Conservation (phyloP, 2,329 filamentous ascomycete genomes). For the Ascochyta pisi region DNA sequence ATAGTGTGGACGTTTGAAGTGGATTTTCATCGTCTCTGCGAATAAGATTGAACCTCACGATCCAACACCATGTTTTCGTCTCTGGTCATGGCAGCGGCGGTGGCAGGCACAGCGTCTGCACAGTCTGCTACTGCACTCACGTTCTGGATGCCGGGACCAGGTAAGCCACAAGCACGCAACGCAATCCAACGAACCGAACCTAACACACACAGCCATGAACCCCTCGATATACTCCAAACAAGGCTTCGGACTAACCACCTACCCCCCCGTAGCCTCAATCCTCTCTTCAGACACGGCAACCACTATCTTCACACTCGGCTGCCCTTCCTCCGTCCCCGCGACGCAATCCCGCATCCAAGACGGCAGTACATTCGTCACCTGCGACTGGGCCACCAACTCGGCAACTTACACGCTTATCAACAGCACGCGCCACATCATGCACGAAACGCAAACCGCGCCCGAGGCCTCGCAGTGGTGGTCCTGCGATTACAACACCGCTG, state of each 20-base stretch:
- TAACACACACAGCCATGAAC: neutral
- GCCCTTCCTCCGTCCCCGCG: neutral
- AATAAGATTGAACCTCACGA: neutral
- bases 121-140: slow-evolving; percentile 5
- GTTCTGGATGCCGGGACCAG: slow-evolving; percentile 2
- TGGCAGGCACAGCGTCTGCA: slow-evolving; percentile 1
- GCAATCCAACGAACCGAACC: neutral
- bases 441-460: neutral
- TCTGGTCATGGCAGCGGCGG: neutral
- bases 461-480: neutral
- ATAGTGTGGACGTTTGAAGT: no score
- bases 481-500: neutral
- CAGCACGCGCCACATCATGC: neutral
- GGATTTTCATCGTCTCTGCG: no score
- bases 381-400: neutral
- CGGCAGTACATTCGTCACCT: neutral
- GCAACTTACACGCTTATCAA: slow-evolving; percentile 6
- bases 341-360: neutral
- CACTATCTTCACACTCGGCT: slow-evolving; percentile 11
- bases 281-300: slow-evolving; percentile 9
- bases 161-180: neutral
- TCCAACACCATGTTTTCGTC: neutral
- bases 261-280: slow-evolving; percentile 10
- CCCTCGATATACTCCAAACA: neutral
- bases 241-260: neutral